Conservation (phyloP, 345 rosid species). For the Gossypium bickii region DNA sequence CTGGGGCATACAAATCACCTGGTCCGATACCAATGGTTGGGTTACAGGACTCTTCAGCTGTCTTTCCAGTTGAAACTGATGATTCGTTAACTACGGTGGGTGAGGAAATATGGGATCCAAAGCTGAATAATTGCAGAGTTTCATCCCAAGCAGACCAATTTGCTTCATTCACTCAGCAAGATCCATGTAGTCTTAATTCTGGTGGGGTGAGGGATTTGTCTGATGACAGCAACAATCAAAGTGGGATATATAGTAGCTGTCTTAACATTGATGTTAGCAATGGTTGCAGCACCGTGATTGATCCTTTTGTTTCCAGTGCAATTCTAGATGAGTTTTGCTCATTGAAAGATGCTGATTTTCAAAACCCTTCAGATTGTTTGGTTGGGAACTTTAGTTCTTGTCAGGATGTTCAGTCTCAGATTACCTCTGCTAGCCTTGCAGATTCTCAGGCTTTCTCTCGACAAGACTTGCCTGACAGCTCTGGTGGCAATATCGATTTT, state of each 20-base stretch:
- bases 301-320: slow-evolving; percentile 69
- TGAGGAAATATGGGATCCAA: slow-evolving; percentile 79
- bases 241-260: slow-evolving; percentile 55
- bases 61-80: slow-evolving; percentile 44
- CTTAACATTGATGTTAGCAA: slow-evolving; percentile 58
- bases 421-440: slow-evolving; percentile 83
- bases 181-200: slow-evolving; percentile 35
- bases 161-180: slow-evolving; percentile 56
- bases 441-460: slow-evolving; percentile 80
- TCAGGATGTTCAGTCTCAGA: slow-evolving; percentile 97
- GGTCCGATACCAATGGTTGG: slow-evolving; percentile 41
- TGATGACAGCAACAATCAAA: slow-evolving; percentile 58
- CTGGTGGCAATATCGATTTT: slow-evolving; percentile 85
- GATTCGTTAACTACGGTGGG: slow-evolving; percentile 36
- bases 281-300: slow-evolving; percentile 57
- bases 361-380: slow-evolving; percentile 67
- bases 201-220: slow-evolving; percentile 51
- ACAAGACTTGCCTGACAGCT: slow-evolving; percentile 75
- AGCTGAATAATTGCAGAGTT: slow-evolving; percentile 47
- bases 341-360: slow-evolving; percentile 64
- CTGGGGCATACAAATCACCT: slow-evolving; percentile 47
- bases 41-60: slow-evolving; percentile 46
- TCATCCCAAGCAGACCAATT: slow-evolving; percentile 47
- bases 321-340: slow-evolving; percentile 70
- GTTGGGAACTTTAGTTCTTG: slow-evolving; percentile 61